Base-by-base conservation (phyloP, 106 monocot genomes). In the Dendrobium chrysotoxum region DNA sequence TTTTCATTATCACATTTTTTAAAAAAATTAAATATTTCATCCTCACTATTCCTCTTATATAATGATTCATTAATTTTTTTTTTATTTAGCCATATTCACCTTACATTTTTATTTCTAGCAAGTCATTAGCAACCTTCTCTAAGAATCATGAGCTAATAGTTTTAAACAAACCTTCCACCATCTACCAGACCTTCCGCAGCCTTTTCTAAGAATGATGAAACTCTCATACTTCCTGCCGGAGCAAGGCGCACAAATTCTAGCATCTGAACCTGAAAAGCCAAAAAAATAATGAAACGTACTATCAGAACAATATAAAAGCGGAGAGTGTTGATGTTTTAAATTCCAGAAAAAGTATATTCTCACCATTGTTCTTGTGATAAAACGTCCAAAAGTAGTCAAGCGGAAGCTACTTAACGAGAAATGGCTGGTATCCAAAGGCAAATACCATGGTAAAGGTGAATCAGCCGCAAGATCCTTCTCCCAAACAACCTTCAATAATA, bases 131-230 rank as follows among this genome's bases (percentile, higher is more conserved):
- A 50, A 15, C 50, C 50, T 50, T 11, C 15, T 16, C 50, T 50
- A 13, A 50, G 15, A 50, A 50, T 50, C 13, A 50, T 6, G 2
- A 71, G 23, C 67, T 0, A 28, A 67, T 28, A 67, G 41, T 74
- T 40, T 21, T 40, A 74, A n/a, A 41, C 74, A 7, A 39, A 99
- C 98, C 84, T 93, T 89, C 98, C 98, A 67, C 98, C 98, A 53
- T 91, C 93, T 31, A 95, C 89, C 72, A 99, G 92, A 55, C 95
- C 93, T 79, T 95, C 95, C 64, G 98, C 95, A 66, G 95, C 98
- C 84, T 91, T 95, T 83, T 99, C 98, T n/a, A 99, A 79, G 77
- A 99, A 95, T 20, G 92, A 85, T 18, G 95, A 93, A 39, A 99
- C 98, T 78, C 95, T 91, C 15, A 84, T 54, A 65, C 98, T 99